These are phyloP conservation scores for Xylariales sp. DNA, from an alignment of 2,329 filamentous ascomycete species.

Conservation along the genomic window DNA sequence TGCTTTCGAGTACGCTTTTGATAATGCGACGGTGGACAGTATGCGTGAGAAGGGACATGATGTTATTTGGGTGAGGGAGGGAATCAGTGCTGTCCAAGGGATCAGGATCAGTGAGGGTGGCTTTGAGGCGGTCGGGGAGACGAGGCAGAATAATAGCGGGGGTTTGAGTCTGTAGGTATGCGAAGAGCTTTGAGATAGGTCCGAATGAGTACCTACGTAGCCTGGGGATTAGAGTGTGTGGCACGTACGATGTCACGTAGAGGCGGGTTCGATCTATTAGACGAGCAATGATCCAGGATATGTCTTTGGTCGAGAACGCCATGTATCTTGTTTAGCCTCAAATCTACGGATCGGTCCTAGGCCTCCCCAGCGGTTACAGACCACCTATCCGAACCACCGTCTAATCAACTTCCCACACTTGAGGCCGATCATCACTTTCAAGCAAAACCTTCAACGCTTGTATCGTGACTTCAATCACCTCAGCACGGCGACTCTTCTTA, in stretches of 20 bases:
- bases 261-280: neutral
- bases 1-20: constrained; percentile 64
- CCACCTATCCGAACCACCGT: too few relatives aligned
- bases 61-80: constrained; percentile 61
- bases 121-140: constrained; percentile 76
- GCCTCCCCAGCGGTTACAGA: too few relatives aligned
- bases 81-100: constrained; percentile 66
- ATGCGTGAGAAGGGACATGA: constrained; percentile 65
- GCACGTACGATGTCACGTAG: neutral
- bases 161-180: constrained; percentile 46
- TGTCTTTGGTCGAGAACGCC: neutral
- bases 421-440: constrained; percentile 26
- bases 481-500: constrained; percentile 61
- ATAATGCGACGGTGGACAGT: constrained; percentile 58
- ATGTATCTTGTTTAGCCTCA: neutral
- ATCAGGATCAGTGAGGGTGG: constrained; percentile 60
- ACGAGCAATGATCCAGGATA: too few relatives aligned
- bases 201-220: too few relatives aligned
- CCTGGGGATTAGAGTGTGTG: neutral
- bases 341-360: too few relatives aligned
- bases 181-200: neutral
- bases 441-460: constrained; percentile 68
- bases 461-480: constrained; percentile 67
- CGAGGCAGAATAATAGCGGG: constrained; percentile 66
- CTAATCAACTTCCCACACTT: constrained; percentile 6